Percentiles rank a stretch among this genome's conserved stretches.
phyloP scores from a whole-genome alignment of 495 filamentous ascomycete species.

The Neurospora sp. region DNA sequence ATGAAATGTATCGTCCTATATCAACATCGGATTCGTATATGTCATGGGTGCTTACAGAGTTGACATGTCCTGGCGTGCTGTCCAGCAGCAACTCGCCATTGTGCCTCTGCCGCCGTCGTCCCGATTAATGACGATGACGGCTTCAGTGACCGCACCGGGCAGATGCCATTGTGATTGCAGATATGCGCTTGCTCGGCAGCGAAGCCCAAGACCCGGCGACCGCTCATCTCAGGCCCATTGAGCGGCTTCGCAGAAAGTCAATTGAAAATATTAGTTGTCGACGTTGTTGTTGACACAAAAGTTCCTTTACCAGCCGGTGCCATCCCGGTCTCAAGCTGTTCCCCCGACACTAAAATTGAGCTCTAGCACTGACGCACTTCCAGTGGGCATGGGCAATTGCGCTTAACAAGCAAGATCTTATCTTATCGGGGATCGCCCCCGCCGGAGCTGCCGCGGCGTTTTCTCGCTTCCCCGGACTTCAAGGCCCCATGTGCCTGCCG shows the following conservation, averaged over 20 bases:
- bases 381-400: neutral
- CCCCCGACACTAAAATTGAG: neutral
- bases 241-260: neutral
- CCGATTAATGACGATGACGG: neutral
- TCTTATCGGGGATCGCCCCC: neutral
- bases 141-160: neutral
- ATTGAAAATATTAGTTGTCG: neutral
- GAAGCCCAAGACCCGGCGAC: conserved; percentile 14
- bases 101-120: neutral
- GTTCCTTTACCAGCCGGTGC: neutral
- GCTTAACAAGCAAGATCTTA: neutral
- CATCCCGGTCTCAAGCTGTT: neutral
- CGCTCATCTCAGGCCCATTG: conserved; percentile 19
- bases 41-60: neutral
- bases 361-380: neutral
- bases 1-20: neutral
- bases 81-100: neutral
- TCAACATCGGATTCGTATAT: neutral
- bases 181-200: conserved; percentile 11
- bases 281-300: neutral
- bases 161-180: conserved; percentile 2
- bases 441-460: neutral
- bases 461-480: neutral
- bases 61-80: neutral
- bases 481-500: neutral